A percentile compares a stretch with the other conserved stretches of the same genome.
Conservation (phyloP, 2,329 filamentous ascomycete species). For the Diaporthe ampelina region DNA sequence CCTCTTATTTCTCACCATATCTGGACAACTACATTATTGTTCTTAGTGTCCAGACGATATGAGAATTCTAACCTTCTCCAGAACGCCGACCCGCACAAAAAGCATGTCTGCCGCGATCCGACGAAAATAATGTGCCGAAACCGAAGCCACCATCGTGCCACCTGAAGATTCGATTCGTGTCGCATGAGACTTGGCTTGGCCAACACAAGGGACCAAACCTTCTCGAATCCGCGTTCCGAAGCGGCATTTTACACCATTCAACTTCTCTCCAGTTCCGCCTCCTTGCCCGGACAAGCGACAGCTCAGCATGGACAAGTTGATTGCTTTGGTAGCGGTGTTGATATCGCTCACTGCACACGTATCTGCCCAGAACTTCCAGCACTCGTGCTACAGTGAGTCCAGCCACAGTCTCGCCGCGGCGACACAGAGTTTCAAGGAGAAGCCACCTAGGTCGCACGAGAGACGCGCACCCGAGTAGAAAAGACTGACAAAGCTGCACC, state of each 20-base stretch:
- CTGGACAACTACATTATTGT: no score
- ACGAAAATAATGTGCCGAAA: conserved; percentile 3
- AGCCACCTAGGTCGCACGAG: no score
- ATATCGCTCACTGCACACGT: neutral
- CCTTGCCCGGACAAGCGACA: no score
- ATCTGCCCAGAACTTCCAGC: neutral
- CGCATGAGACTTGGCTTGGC: conserved; percentile 22
- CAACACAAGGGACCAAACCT: neutral
- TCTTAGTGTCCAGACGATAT: neutral
- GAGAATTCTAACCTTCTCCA: neutral
- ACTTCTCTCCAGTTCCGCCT: neutral
- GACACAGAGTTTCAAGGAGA: neutral
- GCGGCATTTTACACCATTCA: neutral
- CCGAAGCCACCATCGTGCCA: conserved; percentile 5
- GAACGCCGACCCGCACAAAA: neutral
- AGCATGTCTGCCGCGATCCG: neutral
- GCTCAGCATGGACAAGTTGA: neutral
- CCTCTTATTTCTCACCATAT: no score
- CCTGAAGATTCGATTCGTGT: conserved; percentile 17
- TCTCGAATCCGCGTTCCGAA: neutral
- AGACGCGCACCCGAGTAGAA: neutral
- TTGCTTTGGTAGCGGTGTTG: neutral
- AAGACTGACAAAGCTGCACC: neutral
- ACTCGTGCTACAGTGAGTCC: conserved; percentile 25
- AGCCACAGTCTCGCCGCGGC: neutral